Conservation (phyloP, 306 rosid genomes). For the Quercus agrifolia region DNA sequence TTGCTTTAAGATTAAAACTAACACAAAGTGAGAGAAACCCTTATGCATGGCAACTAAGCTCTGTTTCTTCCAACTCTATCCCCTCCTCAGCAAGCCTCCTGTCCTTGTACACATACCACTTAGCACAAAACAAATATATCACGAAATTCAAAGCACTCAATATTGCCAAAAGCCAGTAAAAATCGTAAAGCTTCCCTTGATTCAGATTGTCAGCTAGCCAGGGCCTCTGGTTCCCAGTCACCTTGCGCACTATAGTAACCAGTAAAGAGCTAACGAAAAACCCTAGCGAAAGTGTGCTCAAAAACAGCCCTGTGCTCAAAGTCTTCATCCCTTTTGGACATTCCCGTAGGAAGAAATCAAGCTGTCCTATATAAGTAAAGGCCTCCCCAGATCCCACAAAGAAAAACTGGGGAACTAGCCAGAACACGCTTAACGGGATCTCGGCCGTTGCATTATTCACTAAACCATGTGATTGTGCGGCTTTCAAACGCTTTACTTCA, state of each 20-base stretch:
- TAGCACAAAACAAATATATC: conserved; percentile 61
- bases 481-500: conserved; percentile 50
- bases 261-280: conserved; percentile 68
- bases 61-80: conserved; percentile 54
- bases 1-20: background rate
- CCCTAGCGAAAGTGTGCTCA: conserved; percentile 80
- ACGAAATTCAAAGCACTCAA: conserved; percentile 62
- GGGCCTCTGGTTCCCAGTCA: conserved; percentile 51
- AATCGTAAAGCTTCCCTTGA: conserved; percentile 73
- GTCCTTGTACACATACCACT: conserved; percentile 87
- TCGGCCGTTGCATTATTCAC: conserved; percentile 17
- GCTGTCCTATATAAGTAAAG: conserved; percentile 75
- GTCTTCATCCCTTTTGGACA: conserved; percentile 94
- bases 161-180: conserved; percentile 78
- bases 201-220: conserved; percentile 83
- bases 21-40: background rate
- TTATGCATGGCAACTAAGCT: conserved; percentile 34
- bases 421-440: conserved; percentile 63
- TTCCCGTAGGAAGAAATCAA: conserved; percentile 76
- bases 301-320: conserved; percentile 82
- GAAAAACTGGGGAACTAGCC: conserved; percentile 80
- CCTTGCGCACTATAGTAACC: conserved; percentile 60
- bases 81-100: conserved; percentile 64
- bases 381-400: conserved; percentile 87
- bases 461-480: conserved; percentile 36